A percentile compares a stretch with the other conserved stretches of the same genome.
Conservation (phyloP, 148 eudicot genomes). For the Nyssa sinensis region DNA sequence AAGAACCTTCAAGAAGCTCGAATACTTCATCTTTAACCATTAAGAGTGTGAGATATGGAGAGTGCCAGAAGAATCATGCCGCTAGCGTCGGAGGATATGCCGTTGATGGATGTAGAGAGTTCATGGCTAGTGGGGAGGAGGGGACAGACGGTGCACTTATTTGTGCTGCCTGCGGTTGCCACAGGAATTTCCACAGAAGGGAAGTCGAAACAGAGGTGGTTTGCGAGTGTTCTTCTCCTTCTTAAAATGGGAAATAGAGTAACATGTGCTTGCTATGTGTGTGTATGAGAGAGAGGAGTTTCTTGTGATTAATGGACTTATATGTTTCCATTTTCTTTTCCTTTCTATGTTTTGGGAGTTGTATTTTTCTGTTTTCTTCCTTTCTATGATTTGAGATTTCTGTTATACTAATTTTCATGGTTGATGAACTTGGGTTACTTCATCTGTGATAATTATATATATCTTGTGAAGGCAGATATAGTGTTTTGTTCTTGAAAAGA, state of each 20-base stretch:
- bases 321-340: background rate
- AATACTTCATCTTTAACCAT: slow-evolving; percentile 22
- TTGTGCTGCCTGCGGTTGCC: slow-evolving; percentile 66
- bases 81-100: slow-evolving; percentile 52
- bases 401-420: too few relatives aligned
- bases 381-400: background rate
- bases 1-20: slow-evolving; percentile 23
- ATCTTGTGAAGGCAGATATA: too few relatives aligned
- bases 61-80: slow-evolving; percentile 59
- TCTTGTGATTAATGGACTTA: background rate
- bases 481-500: too few relatives aligned
- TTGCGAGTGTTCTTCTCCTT: slow-evolving; percentile 27
- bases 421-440: too few relatives aligned
- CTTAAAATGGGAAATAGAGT: slow-evolving; percentile 1
- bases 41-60: slow-evolving; percentile 39
- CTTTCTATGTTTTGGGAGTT: background rate
- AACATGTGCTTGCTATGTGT: background rate
- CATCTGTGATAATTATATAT: too few relatives aligned
- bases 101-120: slow-evolving; percentile 59
- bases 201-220: slow-evolving; percentile 32
- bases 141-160: slow-evolving; percentile 34
- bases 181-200: slow-evolving; percentile 56
- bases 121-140: slow-evolving; percentile 46
- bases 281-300: background rate
- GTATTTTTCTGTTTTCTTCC: background rate